phyloP scores from a whole-genome alignment of 805 yeast species.

The Kazachstania bromeliacearum region DNA sequence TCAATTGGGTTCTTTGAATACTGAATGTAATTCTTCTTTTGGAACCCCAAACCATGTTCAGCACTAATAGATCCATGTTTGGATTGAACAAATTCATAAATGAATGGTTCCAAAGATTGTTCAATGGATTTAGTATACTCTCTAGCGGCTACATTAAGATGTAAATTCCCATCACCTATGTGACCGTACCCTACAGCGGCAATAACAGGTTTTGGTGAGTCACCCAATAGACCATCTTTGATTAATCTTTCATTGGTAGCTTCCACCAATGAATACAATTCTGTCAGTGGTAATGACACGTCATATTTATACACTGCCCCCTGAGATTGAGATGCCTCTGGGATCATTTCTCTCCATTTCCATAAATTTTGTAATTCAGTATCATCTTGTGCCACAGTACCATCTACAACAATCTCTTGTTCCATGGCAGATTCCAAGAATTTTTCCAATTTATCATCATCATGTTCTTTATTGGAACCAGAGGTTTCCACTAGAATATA shows the following conservation, averaged over 20 bases:
- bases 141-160: slow-evolving; percentile 85
- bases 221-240: slow-evolving; percentile 49
- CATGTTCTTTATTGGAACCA: slow-evolving; percentile 92
- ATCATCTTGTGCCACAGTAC: slow-evolving; percentile 93
- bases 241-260: slow-evolving; percentile 57
- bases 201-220: slow-evolving; percentile 57
- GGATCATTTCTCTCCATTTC: slow-evolving; percentile 92
- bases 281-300: slow-evolving; percentile 79
- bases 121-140: slow-evolving; percentile 74
- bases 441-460: slow-evolving; percentile 76
- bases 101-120: slow-evolving; percentile 79
- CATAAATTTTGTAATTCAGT: slow-evolving; percentile 74
- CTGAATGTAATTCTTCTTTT: slow-evolving; percentile 80
- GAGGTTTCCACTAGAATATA: slow-evolving; percentile 89
- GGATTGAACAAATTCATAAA: slow-evolving; percentile 74
- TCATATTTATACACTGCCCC: slow-evolving; percentile 98
- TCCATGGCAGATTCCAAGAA: slow-evolving; percentile 84
- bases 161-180: slow-evolving; percentile 94
- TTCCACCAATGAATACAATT: slow-evolving; percentile 72
- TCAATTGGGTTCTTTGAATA: slow-evolving; percentile 73
- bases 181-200: slow-evolving; percentile 97
- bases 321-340: slow-evolving; percentile 73
- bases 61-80: slow-evolving; percentile 87
- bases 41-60: slow-evolving; percentile 96
- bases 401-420: slow-evolving; percentile 76